Conservation (phyloP, 2,329 filamentous ascomycete species). For the Stemphylium vesicarium region DNA sequence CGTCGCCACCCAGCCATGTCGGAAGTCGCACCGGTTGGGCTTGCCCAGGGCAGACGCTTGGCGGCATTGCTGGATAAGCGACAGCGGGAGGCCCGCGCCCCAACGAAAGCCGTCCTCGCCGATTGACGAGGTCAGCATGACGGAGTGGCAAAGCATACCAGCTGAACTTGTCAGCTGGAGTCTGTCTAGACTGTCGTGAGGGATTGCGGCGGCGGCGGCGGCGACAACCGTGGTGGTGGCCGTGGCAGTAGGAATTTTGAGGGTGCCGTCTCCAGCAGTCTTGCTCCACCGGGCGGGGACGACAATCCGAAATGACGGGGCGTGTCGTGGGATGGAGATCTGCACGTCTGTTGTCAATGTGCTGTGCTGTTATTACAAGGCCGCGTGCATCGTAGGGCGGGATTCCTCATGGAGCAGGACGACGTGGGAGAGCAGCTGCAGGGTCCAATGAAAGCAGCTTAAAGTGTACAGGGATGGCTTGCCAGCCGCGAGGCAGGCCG, state of each 20-base stretch:
- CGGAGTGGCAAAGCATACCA: no score
- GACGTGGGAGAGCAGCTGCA: conserved; percentile 34
- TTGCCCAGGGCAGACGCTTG: conserved; percentile 21
- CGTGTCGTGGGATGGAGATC: no score
- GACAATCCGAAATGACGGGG: no score
- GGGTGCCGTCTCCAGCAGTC: no score
- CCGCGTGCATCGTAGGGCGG: conserved; percentile 10
- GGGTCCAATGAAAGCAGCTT: conserved; percentile 33
- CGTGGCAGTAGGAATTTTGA: no score
- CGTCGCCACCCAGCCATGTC: conserved; percentile 19
- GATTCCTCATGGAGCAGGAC: conserved; percentile 16
- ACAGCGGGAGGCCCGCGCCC: conserved; percentile 22
- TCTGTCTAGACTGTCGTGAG: not conserved
- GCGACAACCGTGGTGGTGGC: no score
- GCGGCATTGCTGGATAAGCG: conserved; percentile 14
- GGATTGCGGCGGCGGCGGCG: no score
- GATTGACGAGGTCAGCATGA: conserved; percentile 9
- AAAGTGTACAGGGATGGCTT: conserved; percentile 11
- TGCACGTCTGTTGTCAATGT: conserved; percentile 13
- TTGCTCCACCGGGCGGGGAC: no score
- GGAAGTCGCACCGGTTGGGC: conserved; percentile 20
- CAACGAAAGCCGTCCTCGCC: conserved; percentile 15
- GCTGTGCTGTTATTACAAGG: conserved; percentile 13
- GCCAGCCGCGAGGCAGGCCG: conserved; percentile 8
- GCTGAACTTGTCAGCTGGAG: not conserved